Conservation (phyloP, 768 basidiomycete species). For the Lepiota venenata region DNA sequence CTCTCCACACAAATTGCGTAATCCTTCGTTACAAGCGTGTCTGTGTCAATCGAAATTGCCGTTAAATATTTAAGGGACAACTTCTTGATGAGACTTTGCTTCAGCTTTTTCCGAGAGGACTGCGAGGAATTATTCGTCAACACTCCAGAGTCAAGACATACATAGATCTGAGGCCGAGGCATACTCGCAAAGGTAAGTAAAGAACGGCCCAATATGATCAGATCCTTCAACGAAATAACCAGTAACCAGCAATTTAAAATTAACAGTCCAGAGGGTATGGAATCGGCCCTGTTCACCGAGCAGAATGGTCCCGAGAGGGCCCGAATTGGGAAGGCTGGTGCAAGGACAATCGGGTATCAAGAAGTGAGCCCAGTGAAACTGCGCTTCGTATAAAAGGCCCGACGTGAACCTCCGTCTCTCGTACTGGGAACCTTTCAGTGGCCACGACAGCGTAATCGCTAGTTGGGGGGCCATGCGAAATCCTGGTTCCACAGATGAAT, state of each 20-base stretch:
- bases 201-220: background rate
- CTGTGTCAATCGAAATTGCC: too few relatives aligned
- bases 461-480: too few relatives aligned
- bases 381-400: background rate
- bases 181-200: background rate
- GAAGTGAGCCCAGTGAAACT: background rate
- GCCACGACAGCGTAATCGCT: background rate
- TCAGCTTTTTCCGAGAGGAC: too few relatives aligned
- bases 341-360: background rate
- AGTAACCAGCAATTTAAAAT: background rate
- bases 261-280: background rate
- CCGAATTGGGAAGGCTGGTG: too few relatives aligned
- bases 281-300: background rate
- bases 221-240: background rate
- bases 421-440: background rate
- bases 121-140: too few relatives aligned
- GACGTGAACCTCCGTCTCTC: background rate
- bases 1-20: too few relatives aligned
- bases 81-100: too few relatives aligned
- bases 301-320: background rate
- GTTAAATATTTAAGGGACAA: too few relatives aligned
- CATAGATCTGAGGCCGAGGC: too few relatives aligned
- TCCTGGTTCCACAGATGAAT: too few relatives aligned
- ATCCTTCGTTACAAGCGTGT: too few relatives aligned
- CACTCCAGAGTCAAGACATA: too few relatives aligned